phyloP scores from a whole-genome alignment of 2,329 filamentous ascomycete species.

The Thelonectria olida region DNA sequence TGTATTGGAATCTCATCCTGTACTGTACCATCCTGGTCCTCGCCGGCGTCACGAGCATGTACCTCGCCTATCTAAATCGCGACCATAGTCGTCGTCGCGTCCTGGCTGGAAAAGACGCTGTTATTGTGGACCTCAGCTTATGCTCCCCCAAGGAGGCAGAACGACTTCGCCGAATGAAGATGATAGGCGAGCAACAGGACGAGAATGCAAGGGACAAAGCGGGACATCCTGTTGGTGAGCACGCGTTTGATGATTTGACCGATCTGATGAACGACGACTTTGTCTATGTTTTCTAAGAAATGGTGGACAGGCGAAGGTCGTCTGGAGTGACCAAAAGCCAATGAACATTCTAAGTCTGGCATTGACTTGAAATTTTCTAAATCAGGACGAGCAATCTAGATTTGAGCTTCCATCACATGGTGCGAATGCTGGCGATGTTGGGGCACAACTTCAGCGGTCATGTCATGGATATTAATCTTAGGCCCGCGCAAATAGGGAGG shows the following conservation, averaged over 20 bases:
- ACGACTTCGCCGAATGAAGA: constrained; percentile 12
- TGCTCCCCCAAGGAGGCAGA: constrained; percentile 19
- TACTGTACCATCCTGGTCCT: constrained; percentile 49
- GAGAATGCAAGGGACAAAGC: constrained; percentile 1
- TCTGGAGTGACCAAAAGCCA: too few species aligned
- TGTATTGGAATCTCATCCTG: constrained; percentile 62
- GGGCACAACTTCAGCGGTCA: too few species aligned
- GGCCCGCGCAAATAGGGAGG: too few species aligned
- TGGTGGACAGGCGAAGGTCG: too few species aligned
- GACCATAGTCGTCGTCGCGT: constrained; percentile 49
- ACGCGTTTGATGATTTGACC: constrained; percentile 54
- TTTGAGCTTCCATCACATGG: too few species aligned
- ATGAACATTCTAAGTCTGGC: too few species aligned
- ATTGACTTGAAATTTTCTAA: too few species aligned
- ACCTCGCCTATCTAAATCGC: constrained; percentile 58
- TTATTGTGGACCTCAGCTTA: constrained; percentile 33
- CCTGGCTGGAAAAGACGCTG: constrained; percentile 30
- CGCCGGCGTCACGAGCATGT: constrained; percentile 44
- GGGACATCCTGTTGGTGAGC: constrained; percentile 4
- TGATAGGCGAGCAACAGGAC: not conserved
- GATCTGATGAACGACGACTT: constrained; percentile 67
- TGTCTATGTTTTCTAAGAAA: constrained; percentile 55
- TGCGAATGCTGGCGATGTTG: too few species aligned
- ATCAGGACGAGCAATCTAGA: too few species aligned
- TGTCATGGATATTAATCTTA: too few species aligned